These are phyloP conservation scores for Monosporascus sp. DNA, from an alignment of 2,329 filamentous ascomycete genomes.

Conservation along the genomic window DNA sequence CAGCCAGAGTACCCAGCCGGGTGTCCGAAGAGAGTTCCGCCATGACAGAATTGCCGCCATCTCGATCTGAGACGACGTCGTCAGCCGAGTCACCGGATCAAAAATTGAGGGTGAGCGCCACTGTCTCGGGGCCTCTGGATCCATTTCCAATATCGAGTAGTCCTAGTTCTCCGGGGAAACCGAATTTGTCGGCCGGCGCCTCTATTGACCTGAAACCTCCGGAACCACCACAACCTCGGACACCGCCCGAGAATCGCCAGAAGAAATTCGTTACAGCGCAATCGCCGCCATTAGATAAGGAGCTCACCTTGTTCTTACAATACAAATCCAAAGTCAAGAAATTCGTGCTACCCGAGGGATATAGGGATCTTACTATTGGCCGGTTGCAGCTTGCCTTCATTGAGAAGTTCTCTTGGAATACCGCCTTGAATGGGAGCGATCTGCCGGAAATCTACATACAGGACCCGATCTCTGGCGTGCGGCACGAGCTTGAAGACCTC, in stretches of 20 bases:
- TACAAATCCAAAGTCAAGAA: constrained; percentile 98
- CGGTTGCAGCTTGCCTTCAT: constrained; percentile 93
- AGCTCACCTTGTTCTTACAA: constrained; percentile 88
- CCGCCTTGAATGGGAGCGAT: constrained; percentile 86
- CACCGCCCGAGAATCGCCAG: constrained; percentile 42
- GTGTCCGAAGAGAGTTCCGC: constrained; percentile 57
- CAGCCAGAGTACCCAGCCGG: constrained; percentile 52
- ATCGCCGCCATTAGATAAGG: constrained; percentile 72
- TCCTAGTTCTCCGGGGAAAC: constrained; percentile 25
- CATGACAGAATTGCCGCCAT: constrained; percentile 21
- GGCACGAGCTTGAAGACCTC: constrained; percentile 92
- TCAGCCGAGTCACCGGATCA: constrained; percentile 60
- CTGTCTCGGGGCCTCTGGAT: constrained; percentile 54
- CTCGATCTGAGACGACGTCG: constrained; percentile 38
- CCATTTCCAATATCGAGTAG: constrained; percentile 32
- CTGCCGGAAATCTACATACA: constrained; percentile 97
- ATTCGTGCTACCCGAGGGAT: constrained; percentile 80
- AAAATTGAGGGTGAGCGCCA: constrained; percentile 54
- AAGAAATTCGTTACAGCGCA: constrained; percentile 54
- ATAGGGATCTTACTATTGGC: constrained; percentile 78
- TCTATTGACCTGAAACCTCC: constrained; percentile 13
- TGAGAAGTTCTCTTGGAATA: constrained; percentile 99
- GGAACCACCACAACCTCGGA: constrained; percentile 21
- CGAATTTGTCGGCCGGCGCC: constrained; percentile 13
- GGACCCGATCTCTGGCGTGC: constrained; percentile 90